These are phyloP conservation scores for Phlegmacium glaucopus DNA, from an alignment of 768 basidiomycete species.

Conservation along the genomic window DNA sequence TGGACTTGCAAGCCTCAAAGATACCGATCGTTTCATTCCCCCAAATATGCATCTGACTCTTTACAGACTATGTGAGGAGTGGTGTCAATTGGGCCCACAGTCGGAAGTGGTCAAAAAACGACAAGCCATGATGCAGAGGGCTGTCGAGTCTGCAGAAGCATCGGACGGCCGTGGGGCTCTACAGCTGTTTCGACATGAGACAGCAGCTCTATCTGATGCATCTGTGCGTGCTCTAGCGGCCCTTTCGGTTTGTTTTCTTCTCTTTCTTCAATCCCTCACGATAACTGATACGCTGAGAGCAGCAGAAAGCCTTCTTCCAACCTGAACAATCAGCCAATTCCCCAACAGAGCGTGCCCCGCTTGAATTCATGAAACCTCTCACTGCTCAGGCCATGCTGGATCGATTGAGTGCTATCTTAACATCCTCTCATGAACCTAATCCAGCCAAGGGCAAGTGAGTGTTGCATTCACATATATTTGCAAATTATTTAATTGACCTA, in stretches of 20 bases:
- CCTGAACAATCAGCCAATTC: slow-evolving; percentile 56
- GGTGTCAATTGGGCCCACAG: slow-evolving; percentile 85
- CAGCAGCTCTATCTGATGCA: slow-evolving; percentile 69
- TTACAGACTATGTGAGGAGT: slow-evolving; percentile 87
- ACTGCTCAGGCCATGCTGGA: slow-evolving; percentile 54
- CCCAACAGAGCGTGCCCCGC: slow-evolving; percentile 53
- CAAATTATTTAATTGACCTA: slow-evolving; percentile 7
- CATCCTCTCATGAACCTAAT: slow-evolving; percentile 48
- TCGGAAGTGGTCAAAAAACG: slow-evolving; percentile 70
- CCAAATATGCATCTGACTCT: slow-evolving; percentile 72
- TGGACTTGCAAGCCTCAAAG: slow-evolving; percentile 62
- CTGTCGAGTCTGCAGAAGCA: slow-evolving; percentile 53
- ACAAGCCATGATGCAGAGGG: slow-evolving; percentile 66
- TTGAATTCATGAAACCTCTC: slow-evolving; percentile 53
- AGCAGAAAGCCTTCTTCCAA: slow-evolving; percentile 81
- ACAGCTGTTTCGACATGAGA: slow-evolving; percentile 69
- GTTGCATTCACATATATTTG: not conserved
- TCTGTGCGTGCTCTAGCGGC: slow-evolving; percentile 87
- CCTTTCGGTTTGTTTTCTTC: slow-evolving; percentile 64
- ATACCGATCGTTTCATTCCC: slow-evolving; percentile 75
- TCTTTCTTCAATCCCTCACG: not conserved
- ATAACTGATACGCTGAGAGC: slow-evolving; percentile 3
- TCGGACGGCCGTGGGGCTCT: slow-evolving; percentile 46
- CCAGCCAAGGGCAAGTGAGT: slow-evolving; percentile 66
- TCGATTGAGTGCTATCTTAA: slow-evolving; percentile 65